Conservation (phyloP, 306 rosid genomes). For the Clitoria ternatea region DNA sequence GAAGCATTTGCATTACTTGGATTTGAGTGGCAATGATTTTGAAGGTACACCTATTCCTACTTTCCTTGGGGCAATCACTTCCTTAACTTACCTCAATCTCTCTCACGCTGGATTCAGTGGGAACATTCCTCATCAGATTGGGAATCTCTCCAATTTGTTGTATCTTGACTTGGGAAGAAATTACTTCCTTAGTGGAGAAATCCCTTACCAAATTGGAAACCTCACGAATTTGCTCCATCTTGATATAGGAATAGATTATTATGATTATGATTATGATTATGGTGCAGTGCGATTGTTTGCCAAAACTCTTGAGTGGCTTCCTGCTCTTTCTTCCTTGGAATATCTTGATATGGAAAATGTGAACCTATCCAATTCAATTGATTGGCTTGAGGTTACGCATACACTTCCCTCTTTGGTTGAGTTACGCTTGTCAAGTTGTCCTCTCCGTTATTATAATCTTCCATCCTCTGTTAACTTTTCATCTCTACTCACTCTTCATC, state of each 20-base stretch:
- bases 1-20: conserved; percentile 1
- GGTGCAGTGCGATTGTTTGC: no score
- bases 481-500: background rate
- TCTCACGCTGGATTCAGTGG: background rate
- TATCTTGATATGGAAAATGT: background rate
- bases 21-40: background rate
- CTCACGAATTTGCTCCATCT: background rate
- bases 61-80: background rate
- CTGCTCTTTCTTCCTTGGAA: background rate
- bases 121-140: background rate
- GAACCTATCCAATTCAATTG: background rate
- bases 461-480: background rate
- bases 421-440: background rate
- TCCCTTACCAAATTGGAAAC: background rate
- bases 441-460: background rate
- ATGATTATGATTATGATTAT: no score
- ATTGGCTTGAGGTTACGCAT: background rate
- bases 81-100: conserved; percentile 5
- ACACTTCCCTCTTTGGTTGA: conserved; percentile 7
- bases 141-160: background rate
- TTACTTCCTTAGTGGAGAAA: no score
- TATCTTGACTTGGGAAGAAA: background rate
- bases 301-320: conserved; percentile 6
- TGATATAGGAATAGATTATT: background rate
- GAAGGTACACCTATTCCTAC: background rate